phyloP scores from a whole-genome alignment of 345 rosid genomes.

The Excoecaria cochinchinensis region DNA sequence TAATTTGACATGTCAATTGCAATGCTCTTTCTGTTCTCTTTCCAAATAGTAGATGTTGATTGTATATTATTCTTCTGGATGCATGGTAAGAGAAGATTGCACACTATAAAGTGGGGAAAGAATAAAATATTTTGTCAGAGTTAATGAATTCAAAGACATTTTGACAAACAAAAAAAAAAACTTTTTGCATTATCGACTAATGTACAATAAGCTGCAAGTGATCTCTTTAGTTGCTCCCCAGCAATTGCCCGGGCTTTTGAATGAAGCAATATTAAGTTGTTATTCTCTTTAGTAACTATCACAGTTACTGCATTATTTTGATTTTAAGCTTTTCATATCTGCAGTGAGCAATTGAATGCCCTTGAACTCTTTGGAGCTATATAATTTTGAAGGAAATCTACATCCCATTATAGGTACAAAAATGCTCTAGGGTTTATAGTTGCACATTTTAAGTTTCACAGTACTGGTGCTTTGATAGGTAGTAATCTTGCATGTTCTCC shows the following conservation, averaged over 20 bases:
- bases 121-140: constrained; percentile 16
- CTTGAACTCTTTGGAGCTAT: constrained; percentile 6
- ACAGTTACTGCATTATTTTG: constrained; percentile 6
- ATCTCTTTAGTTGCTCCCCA: constrained; percentile 22
- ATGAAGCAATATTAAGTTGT: constrained; percentile 1
- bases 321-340: constrained; percentile 6
- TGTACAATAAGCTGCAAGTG: constrained; percentile 17
- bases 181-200: constrained; percentile 8
- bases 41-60: neutral
- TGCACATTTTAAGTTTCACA: too few relatives aligned
- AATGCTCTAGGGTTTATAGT: too few relatives aligned
- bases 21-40: constrained; percentile 14
- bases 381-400: constrained; percentile 3
- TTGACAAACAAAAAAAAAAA: constrained; percentile 32
- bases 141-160: constrained; percentile 24
- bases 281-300: constrained; percentile 18
- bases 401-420: neutral
- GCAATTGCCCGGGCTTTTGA: constrained; percentile 15
- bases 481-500: too few relatives aligned
- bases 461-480: too few relatives aligned
- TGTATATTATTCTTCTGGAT: neutral
- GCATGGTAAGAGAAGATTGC: constrained; percentile 15
- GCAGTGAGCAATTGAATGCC: constrained; percentile 12
- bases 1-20: constrained; percentile 16
- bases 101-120: constrained; percentile 8